Conservation (phyloP, 805 yeast species). For the Teunomyces stri region DNA sequence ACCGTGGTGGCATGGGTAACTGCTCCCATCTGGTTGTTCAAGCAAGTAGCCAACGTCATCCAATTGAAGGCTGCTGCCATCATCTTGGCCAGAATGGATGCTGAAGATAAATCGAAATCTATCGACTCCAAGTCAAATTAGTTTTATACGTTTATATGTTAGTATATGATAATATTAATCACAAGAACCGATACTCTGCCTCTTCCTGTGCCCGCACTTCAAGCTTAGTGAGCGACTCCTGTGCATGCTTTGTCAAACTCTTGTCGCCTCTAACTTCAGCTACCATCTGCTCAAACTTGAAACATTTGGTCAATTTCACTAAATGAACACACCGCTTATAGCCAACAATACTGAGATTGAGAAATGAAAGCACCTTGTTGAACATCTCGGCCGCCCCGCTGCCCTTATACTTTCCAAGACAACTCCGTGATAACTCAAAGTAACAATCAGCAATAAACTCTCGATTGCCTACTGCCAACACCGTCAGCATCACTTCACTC, state of each 20-base stretch:
- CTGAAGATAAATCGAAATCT: conserved; percentile 41
- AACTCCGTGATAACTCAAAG: conserved; percentile 29
- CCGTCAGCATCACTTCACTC: conserved; percentile 38
- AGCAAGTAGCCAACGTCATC: conserved; percentile 84
- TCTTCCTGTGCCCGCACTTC: conserved; percentile 28
- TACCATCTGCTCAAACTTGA: conserved; percentile 37
- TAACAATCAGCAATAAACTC: conserved; percentile 36
- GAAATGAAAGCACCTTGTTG: conserved; percentile 32
- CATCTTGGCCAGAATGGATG: conserved; percentile 75
- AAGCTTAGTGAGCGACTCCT: conserved; percentile 25
- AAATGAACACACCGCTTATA: conserved; percentile 40
- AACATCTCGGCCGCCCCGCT: conserved; percentile 16
- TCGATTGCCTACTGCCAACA: conserved; percentile 38
- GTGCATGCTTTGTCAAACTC: conserved; percentile 32
- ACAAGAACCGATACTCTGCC: conserved; percentile 2
- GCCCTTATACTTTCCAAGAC: conserved; percentile 10
- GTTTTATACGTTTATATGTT: background rate
- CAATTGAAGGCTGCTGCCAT: conserved; percentile 86
- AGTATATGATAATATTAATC: background rate
- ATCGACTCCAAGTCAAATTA: background rate
- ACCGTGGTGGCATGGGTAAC: conserved; percentile 56
- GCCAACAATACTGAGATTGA: conserved; percentile 45
- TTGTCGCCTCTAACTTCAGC: conserved; percentile 28
- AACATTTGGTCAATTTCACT: conserved; percentile 37
- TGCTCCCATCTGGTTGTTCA: conserved; percentile 85